These are phyloP conservation scores for Phytophthora idaei DNA, from an alignment of 352 stramenopile genomes.

Conservation along the genomic window DNA sequence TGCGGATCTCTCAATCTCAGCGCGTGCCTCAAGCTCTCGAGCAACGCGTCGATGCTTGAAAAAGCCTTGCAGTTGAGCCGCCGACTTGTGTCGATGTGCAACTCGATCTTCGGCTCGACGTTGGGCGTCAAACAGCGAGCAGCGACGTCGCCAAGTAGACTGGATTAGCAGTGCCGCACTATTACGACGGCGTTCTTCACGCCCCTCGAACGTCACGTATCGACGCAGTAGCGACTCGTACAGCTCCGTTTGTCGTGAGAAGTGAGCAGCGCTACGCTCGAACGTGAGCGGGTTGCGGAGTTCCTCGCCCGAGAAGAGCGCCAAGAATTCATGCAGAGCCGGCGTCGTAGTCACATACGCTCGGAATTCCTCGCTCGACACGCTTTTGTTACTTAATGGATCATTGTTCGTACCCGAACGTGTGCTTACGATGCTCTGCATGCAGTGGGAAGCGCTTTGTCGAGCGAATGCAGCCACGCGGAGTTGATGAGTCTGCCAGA, in stretches of 20 bases:
- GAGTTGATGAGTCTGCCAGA: slow-evolving; percentile 46
- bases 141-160: slow-evolving; percentile 63
- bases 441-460: slow-evolving; percentile 30
- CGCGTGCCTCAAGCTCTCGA: slow-evolving; percentile 57
- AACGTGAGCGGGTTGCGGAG: slow-evolving; percentile 73
- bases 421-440: slow-evolving; percentile 16
- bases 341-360: slow-evolving; percentile 44
- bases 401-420: slow-evolving; percentile 4
- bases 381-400: slow-evolving; percentile 7
- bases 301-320: slow-evolving; percentile 63
- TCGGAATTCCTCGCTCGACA: slow-evolving; percentile 38
- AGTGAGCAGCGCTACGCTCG: slow-evolving; percentile 18
- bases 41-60: slow-evolving; percentile 52
- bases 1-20: slow-evolving; percentile 52
- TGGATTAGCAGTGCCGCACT: slow-evolving; percentile 66
- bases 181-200: slow-evolving; percentile 31
- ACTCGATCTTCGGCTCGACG: slow-evolving; percentile 29
- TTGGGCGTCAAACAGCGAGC: slow-evolving; percentile 42
- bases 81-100: slow-evolving; percentile 51
- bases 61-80: slow-evolving; percentile 54
- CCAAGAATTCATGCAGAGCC: slow-evolving; percentile 49
- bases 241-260: slow-evolving; percentile 37
- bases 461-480: slow-evolving; percentile 22
- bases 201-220: slow-evolving; percentile 63
- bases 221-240: slow-evolving; percentile 55